Percentiles rank a stretch among this genome's conserved stretches.
Evolutionary conservation across 176 grass and related monocot species (phyloP).

Genomic region (Melocanna baccifera): DNA sequence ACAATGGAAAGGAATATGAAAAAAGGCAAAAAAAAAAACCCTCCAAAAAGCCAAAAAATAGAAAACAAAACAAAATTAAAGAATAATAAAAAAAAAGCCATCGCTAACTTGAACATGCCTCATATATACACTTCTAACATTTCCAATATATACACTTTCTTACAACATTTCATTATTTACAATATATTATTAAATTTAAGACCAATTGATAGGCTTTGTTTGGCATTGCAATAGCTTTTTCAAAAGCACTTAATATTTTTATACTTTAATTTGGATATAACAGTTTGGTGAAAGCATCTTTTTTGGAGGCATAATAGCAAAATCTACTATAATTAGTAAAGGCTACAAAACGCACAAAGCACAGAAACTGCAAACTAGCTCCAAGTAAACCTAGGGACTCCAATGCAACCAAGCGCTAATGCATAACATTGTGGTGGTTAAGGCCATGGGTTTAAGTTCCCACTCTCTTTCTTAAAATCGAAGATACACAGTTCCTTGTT

Average conservation of each 20-base stretch:
- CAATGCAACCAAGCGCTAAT: background rate
- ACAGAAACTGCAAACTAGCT: background rate
- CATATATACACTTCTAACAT: background rate
- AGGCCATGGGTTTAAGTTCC: background rate
- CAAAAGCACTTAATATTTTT: background rate
- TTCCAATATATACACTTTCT: background rate
- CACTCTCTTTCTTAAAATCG: background rate
- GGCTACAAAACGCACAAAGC: background rate
- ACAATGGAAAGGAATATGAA: too few species aligned
- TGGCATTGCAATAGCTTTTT: background rate
- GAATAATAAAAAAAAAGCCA: too few species aligned
- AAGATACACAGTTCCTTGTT: background rate
- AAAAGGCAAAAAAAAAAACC: too few species aligned
- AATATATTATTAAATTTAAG: background rate
- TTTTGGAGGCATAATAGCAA: background rate
- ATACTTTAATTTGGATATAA: background rate
- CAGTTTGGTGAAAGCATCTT: background rate
- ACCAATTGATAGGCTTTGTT: background rate
- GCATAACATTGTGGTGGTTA: background rate
- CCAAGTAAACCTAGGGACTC: background rate
- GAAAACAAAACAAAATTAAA: too few species aligned
- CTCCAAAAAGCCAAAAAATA: too few species aligned
- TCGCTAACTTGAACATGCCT: too few species aligned
- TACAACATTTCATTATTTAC: background rate
- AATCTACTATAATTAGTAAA: background rate